Conservation (phyloP, 768 basidiomycete genomes). For the Leccinum ochraceum region DNA sequence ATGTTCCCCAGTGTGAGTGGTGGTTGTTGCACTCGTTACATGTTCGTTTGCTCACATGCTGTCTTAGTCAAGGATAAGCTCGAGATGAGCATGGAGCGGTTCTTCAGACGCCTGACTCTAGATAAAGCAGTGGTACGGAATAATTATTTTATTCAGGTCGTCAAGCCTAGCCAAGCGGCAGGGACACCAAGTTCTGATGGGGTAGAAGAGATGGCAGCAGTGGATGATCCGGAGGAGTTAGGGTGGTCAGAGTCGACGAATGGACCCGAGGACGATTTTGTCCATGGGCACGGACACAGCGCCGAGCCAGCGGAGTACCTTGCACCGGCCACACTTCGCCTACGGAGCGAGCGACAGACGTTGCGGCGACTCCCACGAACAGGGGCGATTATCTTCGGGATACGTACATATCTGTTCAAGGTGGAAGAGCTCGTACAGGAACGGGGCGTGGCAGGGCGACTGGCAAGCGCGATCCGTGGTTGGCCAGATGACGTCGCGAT, state of each 20-base stretch:
- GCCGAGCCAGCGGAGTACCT: slow-evolving; percentile 21
- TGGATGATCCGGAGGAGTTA: slow-evolving; percentile 60
- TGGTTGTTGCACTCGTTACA: background rate
- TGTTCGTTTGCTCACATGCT: slow-evolving; percentile 8
- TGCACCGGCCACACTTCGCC: slow-evolving; percentile 46
- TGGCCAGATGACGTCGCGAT: slow-evolving; percentile 62
- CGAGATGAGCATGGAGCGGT: slow-evolving; percentile 63
- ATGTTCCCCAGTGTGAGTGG: slow-evolving; percentile 70
- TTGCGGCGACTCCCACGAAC: slow-evolving; percentile 61
- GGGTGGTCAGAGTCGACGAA: slow-evolving; percentile 60
- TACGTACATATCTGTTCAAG: slow-evolving; percentile 63
- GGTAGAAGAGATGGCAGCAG: slow-evolving; percentile 6
- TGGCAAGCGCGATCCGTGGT: slow-evolving; percentile 63
- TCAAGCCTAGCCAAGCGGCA: slow-evolving; percentile 23
- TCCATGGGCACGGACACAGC: slow-evolving; percentile 31
- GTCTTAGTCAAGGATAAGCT: slow-evolving; percentile 58
- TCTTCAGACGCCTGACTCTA: slow-evolving; percentile 64
- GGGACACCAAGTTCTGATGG: background rate
- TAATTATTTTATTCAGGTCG: slow-evolving; percentile 58
- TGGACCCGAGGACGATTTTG: slow-evolving; percentile 52
- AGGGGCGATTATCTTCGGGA: slow-evolving; percentile 69
- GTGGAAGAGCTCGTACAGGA: slow-evolving; percentile 54
- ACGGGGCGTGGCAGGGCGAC: slow-evolving; percentile 56
- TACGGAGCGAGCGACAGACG: slow-evolving; percentile 68
- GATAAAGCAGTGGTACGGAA: slow-evolving; percentile 72